phyloP scores from a whole-genome alignment of 1,284 basidiomycete species.

The Ceratobasidium sp. region DNA sequence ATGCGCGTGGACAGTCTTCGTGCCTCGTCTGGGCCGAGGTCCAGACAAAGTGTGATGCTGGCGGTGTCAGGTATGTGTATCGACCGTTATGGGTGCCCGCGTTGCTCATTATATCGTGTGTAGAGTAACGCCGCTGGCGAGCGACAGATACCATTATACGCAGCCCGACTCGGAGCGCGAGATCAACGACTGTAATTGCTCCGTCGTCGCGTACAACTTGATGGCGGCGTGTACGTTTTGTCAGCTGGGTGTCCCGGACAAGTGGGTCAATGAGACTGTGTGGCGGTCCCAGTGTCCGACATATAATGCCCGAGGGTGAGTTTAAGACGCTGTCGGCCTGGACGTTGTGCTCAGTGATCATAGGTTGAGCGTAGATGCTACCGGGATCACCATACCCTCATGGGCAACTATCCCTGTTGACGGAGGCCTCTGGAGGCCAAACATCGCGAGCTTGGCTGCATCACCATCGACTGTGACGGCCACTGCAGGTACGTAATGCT shows the following conservation, averaged over 20 bases:
- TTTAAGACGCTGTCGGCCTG: background rate
- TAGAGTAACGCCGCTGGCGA: conserved; percentile 31
- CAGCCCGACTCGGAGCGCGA: conserved; percentile 20
- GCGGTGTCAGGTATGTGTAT: conserved; percentile 33
- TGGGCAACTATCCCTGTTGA: conserved; percentile 37
- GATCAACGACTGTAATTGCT: conserved; percentile 44
- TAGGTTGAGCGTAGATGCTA: conserved; percentile 32
- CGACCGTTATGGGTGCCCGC: background rate
- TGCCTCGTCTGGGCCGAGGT: conserved; percentile 43
- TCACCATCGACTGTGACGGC: conserved; percentile 19
- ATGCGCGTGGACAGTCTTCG: conserved; percentile 38
- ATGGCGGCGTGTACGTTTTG: conserved; percentile 43
- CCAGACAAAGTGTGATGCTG: conserved; percentile 39
- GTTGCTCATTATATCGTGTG: background rate
- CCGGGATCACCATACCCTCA: conserved; percentile 23
- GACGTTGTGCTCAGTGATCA: background rate
- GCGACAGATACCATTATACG: conserved; percentile 35
- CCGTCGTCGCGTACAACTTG: conserved; percentile 42
- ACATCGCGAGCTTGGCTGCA: conserved; percentile 32
- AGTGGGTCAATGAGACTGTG: conserved; percentile 40
- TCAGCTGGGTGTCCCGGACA: conserved; percentile 30
- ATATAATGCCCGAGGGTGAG: conserved; percentile 32
- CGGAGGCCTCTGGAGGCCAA: conserved; percentile 39
- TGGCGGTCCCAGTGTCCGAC: conserved; percentile 36
- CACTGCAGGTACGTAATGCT: conserved; percentile 7